phyloP scores from a whole-genome alignment of 495 filamentous ascomycete species.

The Hypoxylon cercidicola region DNA sequence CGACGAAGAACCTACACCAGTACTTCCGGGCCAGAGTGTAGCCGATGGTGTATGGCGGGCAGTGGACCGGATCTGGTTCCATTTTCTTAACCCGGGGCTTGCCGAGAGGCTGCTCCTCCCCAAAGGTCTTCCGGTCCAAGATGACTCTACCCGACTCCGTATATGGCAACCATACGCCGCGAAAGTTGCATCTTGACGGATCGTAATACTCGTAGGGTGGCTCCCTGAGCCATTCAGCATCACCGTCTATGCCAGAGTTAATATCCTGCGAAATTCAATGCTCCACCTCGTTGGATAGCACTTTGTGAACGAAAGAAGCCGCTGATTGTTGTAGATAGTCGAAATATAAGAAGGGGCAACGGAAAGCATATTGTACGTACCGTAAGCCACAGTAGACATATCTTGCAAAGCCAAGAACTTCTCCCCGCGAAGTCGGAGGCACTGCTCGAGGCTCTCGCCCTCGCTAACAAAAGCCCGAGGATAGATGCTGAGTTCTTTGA shows the following conservation, averaged over 20 bases:
- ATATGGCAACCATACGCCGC: conserved; percentile 44
- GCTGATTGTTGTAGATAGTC: too few relatives aligned
- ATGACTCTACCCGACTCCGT: conserved; percentile 41
- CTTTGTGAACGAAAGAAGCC: too few relatives aligned
- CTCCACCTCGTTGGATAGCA: too few relatives aligned
- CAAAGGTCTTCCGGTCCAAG: conserved; percentile 46
- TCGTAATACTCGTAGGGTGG: conserved; percentile 41
- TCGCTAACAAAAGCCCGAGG: conserved; percentile 36
- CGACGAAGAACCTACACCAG: conserved; percentile 84
- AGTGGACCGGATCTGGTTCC: conserved; percentile 54
- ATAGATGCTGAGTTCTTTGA: conserved; percentile 34
- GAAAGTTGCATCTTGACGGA: conserved; percentile 28
- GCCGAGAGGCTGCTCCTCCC: conserved; percentile 44
- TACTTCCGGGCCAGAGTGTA: conserved; percentile 84
- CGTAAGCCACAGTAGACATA: conserved; percentile 35
- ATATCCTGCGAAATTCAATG: not conserved
- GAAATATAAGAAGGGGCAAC: not conserved
- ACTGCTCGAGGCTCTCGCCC: conserved; percentile 34
- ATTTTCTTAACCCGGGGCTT: conserved; percentile 54
- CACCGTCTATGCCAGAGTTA: conserved; percentile 27
- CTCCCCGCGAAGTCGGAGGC: conserved; percentile 32
- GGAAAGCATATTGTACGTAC: conserved; percentile 12
- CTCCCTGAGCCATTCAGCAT: conserved; percentile 42
- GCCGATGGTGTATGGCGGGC: conserved; percentile 72
- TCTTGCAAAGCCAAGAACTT: conserved; percentile 36